phyloP scores from a whole-genome alignment of 2,329 filamentous ascomycete genomes.

The Myriosclerotinia scirpicola region DNA sequence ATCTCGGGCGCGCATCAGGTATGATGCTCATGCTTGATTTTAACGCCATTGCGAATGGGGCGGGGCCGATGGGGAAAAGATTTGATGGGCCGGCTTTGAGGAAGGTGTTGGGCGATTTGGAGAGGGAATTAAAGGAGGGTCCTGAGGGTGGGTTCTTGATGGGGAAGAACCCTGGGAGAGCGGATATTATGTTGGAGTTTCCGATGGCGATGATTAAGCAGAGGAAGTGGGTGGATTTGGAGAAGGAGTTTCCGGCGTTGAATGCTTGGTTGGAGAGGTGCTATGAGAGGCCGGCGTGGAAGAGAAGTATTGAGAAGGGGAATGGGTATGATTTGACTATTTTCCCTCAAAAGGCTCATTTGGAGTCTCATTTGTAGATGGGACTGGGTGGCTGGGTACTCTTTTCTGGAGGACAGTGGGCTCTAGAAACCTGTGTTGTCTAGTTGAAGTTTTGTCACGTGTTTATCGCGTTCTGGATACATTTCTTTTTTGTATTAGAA shows the following conservation, averaged over 20 bases:
- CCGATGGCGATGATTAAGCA: conserved; percentile 37
- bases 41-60: conserved; percentile 21
- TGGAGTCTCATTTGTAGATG: neutral
- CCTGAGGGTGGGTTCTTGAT: conserved; percentile 32
- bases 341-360: conserved; percentile 23
- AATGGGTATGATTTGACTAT: conserved; percentile 38
- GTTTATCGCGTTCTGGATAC: neutral
- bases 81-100: conserved; percentile 28
- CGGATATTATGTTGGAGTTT: conserved; percentile 41
- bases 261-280: conserved; percentile 39
- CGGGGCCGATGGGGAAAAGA: conserved; percentile 15
- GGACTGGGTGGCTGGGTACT: no score
- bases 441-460: neutral
- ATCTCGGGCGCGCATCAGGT: conserved; percentile 27
- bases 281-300: conserved; percentile 36
- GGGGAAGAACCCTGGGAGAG: conserved; percentile 38
- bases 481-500: neutral
- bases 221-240: conserved; percentile 37
- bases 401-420: no score
- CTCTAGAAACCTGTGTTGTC: neutral
- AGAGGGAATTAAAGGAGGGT: conserved; percentile 32
- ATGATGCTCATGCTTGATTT: conserved; percentile 36
- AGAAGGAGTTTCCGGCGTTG: conserved; percentile 39
- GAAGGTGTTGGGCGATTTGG: conserved; percentile 27
- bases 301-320: conserved; percentile 37